phyloP scores from a whole-genome alignment of 345 rosid genomes.

The Linum usitatissimum region DNA sequence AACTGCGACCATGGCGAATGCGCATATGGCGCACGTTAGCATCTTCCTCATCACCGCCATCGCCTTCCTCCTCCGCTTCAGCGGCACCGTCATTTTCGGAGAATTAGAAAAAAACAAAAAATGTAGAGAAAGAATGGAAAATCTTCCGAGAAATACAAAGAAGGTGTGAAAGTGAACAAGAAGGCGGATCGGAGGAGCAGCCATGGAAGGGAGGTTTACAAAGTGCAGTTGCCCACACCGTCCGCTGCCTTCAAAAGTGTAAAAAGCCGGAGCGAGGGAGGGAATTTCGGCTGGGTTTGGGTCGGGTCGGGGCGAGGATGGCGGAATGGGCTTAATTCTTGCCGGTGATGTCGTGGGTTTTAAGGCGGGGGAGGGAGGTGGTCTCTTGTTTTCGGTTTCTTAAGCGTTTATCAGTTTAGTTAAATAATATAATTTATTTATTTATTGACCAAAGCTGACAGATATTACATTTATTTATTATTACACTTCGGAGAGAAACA shows the following conservation, averaged over 20 bases:
- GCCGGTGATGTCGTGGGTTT: neutral
- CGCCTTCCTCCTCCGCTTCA: constrained; percentile 35
- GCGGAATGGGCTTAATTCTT: neutral
- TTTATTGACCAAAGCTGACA: neutral
- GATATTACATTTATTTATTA: neutral
- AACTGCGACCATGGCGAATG: constrained; percentile 35
- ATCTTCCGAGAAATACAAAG: neutral
- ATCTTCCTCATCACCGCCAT: constrained; percentile 34
- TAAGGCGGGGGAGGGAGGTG: neutral
- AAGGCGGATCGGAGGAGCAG: neutral
- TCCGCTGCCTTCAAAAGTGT: neutral
- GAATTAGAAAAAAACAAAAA: too few relatives aligned
- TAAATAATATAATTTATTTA: too few relatives aligned
- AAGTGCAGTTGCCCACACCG: neutral
- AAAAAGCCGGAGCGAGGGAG: neutral
- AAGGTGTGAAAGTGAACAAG: neutral
- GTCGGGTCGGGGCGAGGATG: neutral
- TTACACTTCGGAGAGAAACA: neutral
- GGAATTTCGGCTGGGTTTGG: neutral
- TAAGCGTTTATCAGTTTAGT: neutral
- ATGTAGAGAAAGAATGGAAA: neutral
- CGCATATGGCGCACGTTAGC: constrained; percentile 53
- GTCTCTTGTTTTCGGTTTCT: neutral
- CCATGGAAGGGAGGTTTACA: neutral
- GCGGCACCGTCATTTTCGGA: neutral